These are phyloP conservation scores for Sporothrix inflata DNA, from an alignment of 2,329 filamentous ascomycete genomes.

Conservation along the genomic window DNA sequence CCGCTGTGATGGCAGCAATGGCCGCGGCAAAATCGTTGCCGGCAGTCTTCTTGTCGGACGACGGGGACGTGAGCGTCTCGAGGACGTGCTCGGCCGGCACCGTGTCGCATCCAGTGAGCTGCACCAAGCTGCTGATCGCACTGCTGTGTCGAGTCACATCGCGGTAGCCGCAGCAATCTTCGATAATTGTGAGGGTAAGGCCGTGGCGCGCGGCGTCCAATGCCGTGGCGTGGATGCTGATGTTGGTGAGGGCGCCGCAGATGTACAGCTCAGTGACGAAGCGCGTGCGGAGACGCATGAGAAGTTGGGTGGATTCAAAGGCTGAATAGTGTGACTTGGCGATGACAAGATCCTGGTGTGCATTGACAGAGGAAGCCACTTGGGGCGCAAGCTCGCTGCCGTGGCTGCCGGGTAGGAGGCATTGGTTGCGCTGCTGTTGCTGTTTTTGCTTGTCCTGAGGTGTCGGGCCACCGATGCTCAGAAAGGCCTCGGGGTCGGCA, in stretches of 20 bases:
- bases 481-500: slow-evolving; percentile 46
- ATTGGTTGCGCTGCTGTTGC: slow-evolving; percentile 37
- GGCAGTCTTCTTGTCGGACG: background rate
- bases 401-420: slow-evolving; percentile 49
- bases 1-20: slow-evolving; percentile 27
- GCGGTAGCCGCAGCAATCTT: slow-evolving; percentile 86
- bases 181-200: slow-evolving; percentile 80
- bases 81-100: slow-evolving; percentile 64
- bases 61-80: slow-evolving; percentile 31
- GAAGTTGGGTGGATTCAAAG: slow-evolving; percentile 72
- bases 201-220: slow-evolving; percentile 88
- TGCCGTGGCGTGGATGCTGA: slow-evolving; percentile 88
- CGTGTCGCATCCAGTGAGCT: slow-evolving; percentile 73
- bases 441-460: slow-evolving; percentile 40
- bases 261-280: slow-evolving; percentile 89
- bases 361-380: slow-evolving; percentile 51
- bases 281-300: slow-evolving; percentile 78
- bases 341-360: slow-evolving; percentile 52
- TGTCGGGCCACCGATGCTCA: slow-evolving; percentile 32
- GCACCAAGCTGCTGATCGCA: slow-evolving; percentile 71
- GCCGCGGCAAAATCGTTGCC: slow-evolving; percentile 22
- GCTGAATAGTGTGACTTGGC: slow-evolving; percentile 86
- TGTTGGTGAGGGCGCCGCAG: slow-evolving; percentile 82
- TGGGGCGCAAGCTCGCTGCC: slow-evolving; percentile 52
- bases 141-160: slow-evolving; percentile 68